Evolutionary conservation across 1,284 basidiomycete species (phyloP).

Genomic region (Sporisorium iseilematis-ciliati): DNA sequence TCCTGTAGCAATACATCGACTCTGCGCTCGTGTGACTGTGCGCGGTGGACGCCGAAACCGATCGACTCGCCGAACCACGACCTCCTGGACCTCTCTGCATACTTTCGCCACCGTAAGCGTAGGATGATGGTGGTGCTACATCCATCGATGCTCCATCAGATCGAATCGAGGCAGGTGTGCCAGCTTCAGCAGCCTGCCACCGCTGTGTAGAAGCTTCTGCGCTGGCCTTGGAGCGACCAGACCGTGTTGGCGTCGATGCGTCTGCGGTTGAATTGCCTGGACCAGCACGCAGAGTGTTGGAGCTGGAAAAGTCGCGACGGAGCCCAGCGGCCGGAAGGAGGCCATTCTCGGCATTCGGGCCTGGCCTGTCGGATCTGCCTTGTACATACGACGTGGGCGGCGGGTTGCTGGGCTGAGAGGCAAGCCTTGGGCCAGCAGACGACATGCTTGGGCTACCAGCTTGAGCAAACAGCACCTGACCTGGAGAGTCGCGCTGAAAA

Average conservation of each 20-base stretch:
- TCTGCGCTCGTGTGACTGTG: conserved; percentile 38
- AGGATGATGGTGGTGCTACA: background rate
- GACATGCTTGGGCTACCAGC: conserved; percentile 2
- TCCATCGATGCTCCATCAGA: conserved; percentile 12
- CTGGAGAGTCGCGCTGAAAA: background rate
- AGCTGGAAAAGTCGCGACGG: conserved; percentile 43
- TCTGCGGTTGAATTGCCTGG: background rate
- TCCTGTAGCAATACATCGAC: conserved; percentile 31
- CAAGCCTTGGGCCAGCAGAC: background rate
- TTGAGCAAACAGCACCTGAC: background rate
- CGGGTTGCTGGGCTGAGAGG: background rate
- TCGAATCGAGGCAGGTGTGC: background rate
- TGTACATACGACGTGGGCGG: background rate
- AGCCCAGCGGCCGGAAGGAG: conserved; percentile 8
- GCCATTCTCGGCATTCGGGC: too few species aligned
- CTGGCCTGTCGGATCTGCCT: background rate
- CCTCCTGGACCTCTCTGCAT: conserved; percentile 21
- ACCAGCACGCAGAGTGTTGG: conserved; percentile 36
- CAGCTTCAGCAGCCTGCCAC: background rate
- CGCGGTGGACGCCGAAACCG: conserved; percentile 38
- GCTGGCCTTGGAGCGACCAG: background rate
- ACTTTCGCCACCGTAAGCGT: conserved; percentile 16
- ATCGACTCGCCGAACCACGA: conserved; percentile 26
- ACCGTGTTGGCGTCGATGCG: background rate
- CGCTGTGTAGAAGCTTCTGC: background rate